phyloP scores from a whole-genome alignment of 768 basidiomycete species.

The Hypholoma sublateritium region DNA sequence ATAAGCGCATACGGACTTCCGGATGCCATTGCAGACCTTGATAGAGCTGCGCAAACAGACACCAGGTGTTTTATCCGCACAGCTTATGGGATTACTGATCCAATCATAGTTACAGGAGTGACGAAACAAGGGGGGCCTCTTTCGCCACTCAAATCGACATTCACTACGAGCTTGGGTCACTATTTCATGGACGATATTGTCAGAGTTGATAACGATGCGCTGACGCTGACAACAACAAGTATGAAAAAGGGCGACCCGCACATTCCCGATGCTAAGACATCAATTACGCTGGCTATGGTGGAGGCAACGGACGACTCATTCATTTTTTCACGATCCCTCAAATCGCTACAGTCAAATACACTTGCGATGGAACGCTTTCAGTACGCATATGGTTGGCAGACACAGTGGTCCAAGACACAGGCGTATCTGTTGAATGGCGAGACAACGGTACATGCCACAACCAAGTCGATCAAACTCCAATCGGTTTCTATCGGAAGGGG shows the following conservation, averaged over 20 bases:
- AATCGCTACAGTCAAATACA: not conserved
- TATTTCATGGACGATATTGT: constrained; percentile 3
- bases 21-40: constrained; percentile 21
- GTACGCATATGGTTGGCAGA: constrained; percentile 23
- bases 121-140: constrained; percentile 26
- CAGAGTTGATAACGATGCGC: not conserved
- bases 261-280: not conserved
- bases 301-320: constrained; percentile 14
- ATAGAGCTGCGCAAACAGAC: constrained; percentile 22
- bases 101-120: constrained; percentile 22
- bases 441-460: not conserved
- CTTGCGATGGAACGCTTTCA: constrained; percentile 22
- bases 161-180: constrained; percentile 11
- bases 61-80: constrained; percentile 19
- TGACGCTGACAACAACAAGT: not conserved
- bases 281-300: constrained; percentile 1
- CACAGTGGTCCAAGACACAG: constrained; percentile 19
- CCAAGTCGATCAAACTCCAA: not conserved
- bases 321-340: constrained; percentile 9
- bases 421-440: constrained; percentile 4
- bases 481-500: constrained; percentile 19
- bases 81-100: constrained; percentile 23
- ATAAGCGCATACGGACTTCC: constrained; percentile 26
- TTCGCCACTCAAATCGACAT: constrained; percentile 11
- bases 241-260: not conserved